Conservation (phyloP, 169 alveolate genomes). For the Amoebophrya sp. region DNA sequence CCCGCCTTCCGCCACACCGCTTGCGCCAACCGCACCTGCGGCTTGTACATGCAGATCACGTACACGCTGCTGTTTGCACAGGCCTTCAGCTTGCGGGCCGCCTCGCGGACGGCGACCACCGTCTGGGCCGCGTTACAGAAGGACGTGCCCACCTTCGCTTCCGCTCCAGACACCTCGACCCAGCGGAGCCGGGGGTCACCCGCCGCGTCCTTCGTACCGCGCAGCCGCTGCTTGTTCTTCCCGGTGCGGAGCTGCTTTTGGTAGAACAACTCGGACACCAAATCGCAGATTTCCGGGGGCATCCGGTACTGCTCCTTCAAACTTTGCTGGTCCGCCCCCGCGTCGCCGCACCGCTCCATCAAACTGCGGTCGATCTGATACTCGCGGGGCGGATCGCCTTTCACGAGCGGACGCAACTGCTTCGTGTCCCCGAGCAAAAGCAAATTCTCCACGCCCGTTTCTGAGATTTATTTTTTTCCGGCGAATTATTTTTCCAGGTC, state of each 20-base stretch:
- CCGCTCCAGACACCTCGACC: not conserved
- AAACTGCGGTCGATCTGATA: not conserved
- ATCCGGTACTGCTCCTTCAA: conserved; percentile 11
- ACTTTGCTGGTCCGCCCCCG: not conserved
- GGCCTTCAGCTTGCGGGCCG: not conserved
- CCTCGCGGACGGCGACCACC: not conserved
- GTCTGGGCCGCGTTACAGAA: not conserved
- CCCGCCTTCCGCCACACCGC: not conserved
- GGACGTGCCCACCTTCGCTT: not conserved
- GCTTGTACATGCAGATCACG: conserved; percentile 16
- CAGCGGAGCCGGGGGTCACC: not conserved
- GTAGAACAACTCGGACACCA: not conserved
- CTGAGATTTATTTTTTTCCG: no score
- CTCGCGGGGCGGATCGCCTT: not conserved
- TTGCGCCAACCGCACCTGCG: not conserved
- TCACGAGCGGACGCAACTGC: not conserved
- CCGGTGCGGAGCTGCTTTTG: not conserved
- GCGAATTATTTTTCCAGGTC: no score
- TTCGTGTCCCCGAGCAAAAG: not conserved
- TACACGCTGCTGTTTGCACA: not conserved
- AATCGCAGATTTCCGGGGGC: not conserved
- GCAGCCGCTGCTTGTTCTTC: not conserved
- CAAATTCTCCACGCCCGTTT: not conserved
- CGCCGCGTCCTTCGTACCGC: not conserved
- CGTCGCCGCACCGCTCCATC: conserved; percentile 1